Base-by-base conservation (phyloP, 2,329 filamentous ascomycete species). In the Ophiostoma ulmi region DNA sequence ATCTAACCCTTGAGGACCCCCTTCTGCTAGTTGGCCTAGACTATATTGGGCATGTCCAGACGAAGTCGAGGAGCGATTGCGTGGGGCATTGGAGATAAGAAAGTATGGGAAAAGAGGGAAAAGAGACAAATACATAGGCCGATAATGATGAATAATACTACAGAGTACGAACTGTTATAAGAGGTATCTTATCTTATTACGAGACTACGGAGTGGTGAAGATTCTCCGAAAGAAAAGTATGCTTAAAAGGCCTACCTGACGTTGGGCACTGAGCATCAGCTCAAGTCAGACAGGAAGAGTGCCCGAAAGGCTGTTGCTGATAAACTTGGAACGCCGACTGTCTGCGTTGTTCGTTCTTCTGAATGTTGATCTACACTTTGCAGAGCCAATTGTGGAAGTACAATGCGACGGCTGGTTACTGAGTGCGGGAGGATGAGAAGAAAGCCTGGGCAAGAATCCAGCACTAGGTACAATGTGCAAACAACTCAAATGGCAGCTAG, bases 41-140 rank as follows among this genome's bases (percentile, higher is more conserved):
- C 70, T 61, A 8, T 20, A 38, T 71, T 35, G 17, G 70, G 70
- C 61, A 71, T 71, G 70, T 71, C 70, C 67, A 71, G 70, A 71
- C 70, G 70, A 71, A 39, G 14, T 20, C 14, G 17, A 58, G 39
- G 39, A 63, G 39, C 58, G 44, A 68, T 52, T 66, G 35, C 70
- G 70, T 69, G 70, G 69, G 70, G 70, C 67, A 22, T 66, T 69
- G 67, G 67, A 71, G 70, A 71, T 71, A 71, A 69, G 70, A 44
- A 36, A 55, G 22, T 14, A 69, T 20, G 52, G 1, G 52, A 26
- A 58, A 26, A 31, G 52, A 26, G 11, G 52, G 52, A 26, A 58
- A 26, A 31, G 52, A 26, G 11, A 22, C 52, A 11, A 22, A 58
- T 11, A 58, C 52, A 58, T n/a, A 58, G n/a, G 52, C 52, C n/a